Evolutionary conservation across 371 early-diverging fungal species (phyloP).

Genomic region (Mucor velutinosus): DNA sequence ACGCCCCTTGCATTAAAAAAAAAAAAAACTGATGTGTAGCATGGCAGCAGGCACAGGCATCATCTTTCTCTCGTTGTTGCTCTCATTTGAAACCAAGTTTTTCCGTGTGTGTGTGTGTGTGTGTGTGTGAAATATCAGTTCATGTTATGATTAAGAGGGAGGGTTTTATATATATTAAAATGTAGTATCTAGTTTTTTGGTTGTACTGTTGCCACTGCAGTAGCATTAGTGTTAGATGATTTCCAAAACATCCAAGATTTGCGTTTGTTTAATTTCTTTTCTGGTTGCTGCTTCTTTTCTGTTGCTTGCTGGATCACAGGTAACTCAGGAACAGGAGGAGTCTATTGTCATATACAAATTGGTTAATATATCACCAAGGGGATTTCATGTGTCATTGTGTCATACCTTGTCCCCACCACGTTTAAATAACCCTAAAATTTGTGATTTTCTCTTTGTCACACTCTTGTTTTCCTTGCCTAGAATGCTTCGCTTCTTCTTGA

Average conservation of each 20-base stretch:
- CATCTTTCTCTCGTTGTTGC: too few species aligned
- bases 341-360: not conserved
- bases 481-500: conserved; percentile 7
- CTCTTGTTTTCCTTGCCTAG: conserved; percentile 11
- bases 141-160: too few species aligned
- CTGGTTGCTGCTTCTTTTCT: not conserved
- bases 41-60: too few species aligned
- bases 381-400: not conserved
- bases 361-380: not conserved
- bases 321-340: conserved; percentile 2
- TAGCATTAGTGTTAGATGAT: conserved; percentile 1
- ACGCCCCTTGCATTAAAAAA: too few species aligned
- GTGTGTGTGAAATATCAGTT: too few species aligned
- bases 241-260: conserved; percentile 32
- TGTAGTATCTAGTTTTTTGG: not conserved
- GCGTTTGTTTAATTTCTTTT: conserved; percentile 17
- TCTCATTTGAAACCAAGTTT: too few species aligned
- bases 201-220: not conserved
- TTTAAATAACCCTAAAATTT: conserved; percentile 27
- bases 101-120: too few species aligned
- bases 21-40: too few species aligned
- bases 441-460: conserved; percentile 29
- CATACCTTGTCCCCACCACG: conserved; percentile 23
- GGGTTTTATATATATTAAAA: too few species aligned
- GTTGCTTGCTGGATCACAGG: not conserved